Conservation (phyloP, 2,329 filamentous ascomycete species). For the Pseudogymnoascus sp. region DNA sequence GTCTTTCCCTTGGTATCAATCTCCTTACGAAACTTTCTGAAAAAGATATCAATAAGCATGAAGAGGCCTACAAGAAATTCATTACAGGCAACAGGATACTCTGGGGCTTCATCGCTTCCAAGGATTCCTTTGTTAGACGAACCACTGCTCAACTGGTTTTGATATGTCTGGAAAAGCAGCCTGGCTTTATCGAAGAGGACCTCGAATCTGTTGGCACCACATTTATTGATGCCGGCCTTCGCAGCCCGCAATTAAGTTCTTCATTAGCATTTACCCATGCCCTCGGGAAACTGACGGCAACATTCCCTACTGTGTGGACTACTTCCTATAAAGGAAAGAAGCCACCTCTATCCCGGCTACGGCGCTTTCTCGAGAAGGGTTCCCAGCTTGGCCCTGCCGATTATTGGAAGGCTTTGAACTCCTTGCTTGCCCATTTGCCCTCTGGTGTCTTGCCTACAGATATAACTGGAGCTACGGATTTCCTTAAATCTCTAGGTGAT, state of each 20-base stretch:
- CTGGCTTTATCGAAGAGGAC: constrained; percentile 39
- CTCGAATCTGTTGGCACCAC: constrained; percentile 44
- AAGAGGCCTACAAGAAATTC: constrained; percentile 54
- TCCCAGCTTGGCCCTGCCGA: constrained; percentile 66
- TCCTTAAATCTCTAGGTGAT: constrained; percentile 59
- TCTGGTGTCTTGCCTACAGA: constrained; percentile 44
- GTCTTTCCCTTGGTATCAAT: constrained; percentile 45
- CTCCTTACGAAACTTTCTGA: constrained; percentile 41
- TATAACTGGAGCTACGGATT: constrained; percentile 44
- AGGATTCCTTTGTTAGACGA: constrained; percentile 46
- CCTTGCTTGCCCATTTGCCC: constrained; percentile 51
- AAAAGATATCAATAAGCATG: constrained; percentile 50
- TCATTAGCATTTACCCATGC: constrained; percentile 61
- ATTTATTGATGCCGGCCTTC: constrained; percentile 66
- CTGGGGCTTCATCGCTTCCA: constrained; percentile 58
- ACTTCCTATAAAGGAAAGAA: constrained; percentile 45
- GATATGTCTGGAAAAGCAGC: constrained; percentile 38
- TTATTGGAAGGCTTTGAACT: constrained; percentile 64
- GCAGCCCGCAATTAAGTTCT: constrained; percentile 64
- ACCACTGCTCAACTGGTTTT: constrained; percentile 43
- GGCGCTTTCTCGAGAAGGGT: constrained; percentile 69
- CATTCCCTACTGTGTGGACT: constrained; percentile 66
- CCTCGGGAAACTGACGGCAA: constrained; percentile 55
- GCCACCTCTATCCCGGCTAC: constrained; percentile 47
- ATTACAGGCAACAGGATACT: constrained; percentile 53